Base-by-base conservation (phyloP, 129 eudicot genomes). In the Mikania micrantha region DNA sequence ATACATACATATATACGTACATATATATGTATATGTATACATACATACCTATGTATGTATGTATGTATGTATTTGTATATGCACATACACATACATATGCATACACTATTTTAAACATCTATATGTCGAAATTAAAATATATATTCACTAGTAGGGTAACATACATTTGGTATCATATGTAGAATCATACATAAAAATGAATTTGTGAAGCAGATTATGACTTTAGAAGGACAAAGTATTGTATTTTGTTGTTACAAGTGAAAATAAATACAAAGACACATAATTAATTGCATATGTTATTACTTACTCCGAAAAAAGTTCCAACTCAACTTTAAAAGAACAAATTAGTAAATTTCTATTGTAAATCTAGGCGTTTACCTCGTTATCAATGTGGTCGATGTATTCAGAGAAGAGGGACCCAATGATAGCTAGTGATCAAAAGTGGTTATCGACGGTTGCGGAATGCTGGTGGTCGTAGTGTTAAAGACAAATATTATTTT, bases 341-440 rank as follows among this genome's bases (percentile, higher is more conserved):
- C 19, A 31, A 47, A 27, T 44, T 0, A 1, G 28, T 65, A 25
- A 67, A 49, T 47, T 67, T 67, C 34, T 48, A 6, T 19, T 58
- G 22, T 57, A 17, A 60, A 41, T 69, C 41, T 41, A 70, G 75
- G 75, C 59, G 20, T 60, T 59, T 41, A 16, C 67, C 22, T 17
- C 67, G 32, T 41, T 70, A 29, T 41, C 29, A 21, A 25, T 57
- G 42, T 58, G 59, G 67, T 70, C 59, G 29, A 57, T 2, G 9
- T 15, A 8, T 25, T 38, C 5, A 27, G 21, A 65, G 16, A 40
- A 42, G 34, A 20, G 35, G 57, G 75, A 70, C 19, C 75, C 5
- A n/a, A 11, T 34, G 29, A 63, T 13, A 31, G 40, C 41, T 25
- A 47, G 12, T 32, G 32, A 19, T 3, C 8, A 20, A 22, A 48